A percentile compares a stretch with the other conserved stretches of the same genome.
Conservation (phyloP, 257 asterid species). For the Petrea volubilis region DNA sequence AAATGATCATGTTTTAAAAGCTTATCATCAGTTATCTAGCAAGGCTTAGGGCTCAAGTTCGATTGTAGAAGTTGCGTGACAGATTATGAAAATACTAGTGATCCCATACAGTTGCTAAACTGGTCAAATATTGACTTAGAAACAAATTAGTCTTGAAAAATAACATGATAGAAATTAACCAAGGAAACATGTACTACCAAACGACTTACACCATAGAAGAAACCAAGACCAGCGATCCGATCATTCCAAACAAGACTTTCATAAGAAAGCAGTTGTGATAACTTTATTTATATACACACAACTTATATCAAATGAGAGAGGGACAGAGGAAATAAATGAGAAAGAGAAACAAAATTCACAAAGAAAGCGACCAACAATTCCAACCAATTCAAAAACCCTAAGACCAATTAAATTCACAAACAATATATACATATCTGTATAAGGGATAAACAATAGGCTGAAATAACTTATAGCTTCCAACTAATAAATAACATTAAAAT, state of each 20-base stretch:
- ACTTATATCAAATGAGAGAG: background rate
- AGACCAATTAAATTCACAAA: background rate
- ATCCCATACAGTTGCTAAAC: background rate
- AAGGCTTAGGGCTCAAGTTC: background rate
- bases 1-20: background rate
- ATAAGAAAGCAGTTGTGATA: background rate
- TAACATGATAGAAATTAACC: background rate
- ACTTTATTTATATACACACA: background rate
- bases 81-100: background rate
- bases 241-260: background rate
- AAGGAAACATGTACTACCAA: background rate
- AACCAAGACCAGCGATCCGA: background rate
- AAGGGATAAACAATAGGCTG: background rate
- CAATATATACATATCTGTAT: background rate
- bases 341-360: background rate
- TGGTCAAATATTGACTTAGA: background rate
- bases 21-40: background rate
- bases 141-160: background rate
- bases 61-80: background rate
- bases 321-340: too few species aligned
- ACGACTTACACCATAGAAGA: background rate
- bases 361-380: background rate
- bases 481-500: too few species aligned
- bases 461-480: background rate
- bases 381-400: constrained; percentile 23